Evolutionary conservation across 371 early-diverging fungal species (phyloP), one percentile per base, ranked within the genome.

Genomic region (Mortierella sp.): DNA sequence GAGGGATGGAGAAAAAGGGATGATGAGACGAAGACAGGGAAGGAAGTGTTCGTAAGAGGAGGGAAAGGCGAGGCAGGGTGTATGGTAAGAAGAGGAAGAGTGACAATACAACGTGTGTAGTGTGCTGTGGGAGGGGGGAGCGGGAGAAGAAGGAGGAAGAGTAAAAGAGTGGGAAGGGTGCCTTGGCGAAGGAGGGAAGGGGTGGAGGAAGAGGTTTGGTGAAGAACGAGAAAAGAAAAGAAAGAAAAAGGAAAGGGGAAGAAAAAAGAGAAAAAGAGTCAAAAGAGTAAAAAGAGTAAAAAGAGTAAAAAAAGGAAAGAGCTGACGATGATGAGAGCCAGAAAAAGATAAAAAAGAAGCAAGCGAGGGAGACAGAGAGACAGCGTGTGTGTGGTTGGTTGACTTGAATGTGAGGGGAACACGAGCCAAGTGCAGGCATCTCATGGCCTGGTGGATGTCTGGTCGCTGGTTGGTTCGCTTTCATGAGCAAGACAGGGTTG

Each of bases 31-130:
- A 61, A 48, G 45, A 45, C 10, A 45, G 16, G 44, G n/a, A 26
- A 52, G 29, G 68, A 47, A 16, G 8, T 9, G 47, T 47, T 10
- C 9, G 50, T n/a, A 50, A 50, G 22, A 24, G 24, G n/a, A n/a
- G 22, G 48, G 22, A 47, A 3, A 47, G 24, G 44, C n/a, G n/a
- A n/a, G n/a, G n/a, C n/a, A n/a, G n/a, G n/a, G n/a, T n/a, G n/a
- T n/a, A n/a, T n/a, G n/a, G n/a, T n/a, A n/a, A 19, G 41, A 47
- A 19, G 34, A 52, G 68, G 75, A 63, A 37, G 77, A 71, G 58
- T 67, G 71, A 68, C 53, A 52, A 68, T 76, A 66, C 64, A 64
- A 43, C 22, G 64, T 3, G 26, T 1, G 55, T 55, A 50, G 45
- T 68, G 64, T 22, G 66, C 14, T 64, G 41, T 41, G 31, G 13